Evolutionary conservation across 306 rosid species (phyloP).

Genomic region (Fragaria ananassa): DNA sequence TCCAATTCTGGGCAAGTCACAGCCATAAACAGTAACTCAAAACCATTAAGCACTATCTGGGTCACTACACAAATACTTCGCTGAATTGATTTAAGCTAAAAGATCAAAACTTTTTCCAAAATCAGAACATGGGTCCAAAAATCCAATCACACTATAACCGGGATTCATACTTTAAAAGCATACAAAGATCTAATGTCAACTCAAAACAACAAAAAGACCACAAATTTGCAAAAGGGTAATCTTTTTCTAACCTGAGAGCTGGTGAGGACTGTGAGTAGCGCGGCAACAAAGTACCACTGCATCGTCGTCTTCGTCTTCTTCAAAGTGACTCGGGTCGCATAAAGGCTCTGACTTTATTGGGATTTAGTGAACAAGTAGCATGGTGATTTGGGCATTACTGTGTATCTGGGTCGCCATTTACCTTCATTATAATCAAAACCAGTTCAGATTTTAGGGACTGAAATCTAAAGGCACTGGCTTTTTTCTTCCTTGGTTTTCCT

Average conservation of each 20-base stretch:
- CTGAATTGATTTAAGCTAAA: background rate
- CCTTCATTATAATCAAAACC: background rate
- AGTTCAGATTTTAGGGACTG: background rate
- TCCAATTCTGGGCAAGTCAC: background rate
- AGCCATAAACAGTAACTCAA: background rate
- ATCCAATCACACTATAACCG: background rate
- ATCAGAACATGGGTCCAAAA: background rate
- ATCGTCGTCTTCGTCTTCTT: conserved; percentile 30
- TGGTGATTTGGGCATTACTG: background rate
- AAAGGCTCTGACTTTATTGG: background rate
- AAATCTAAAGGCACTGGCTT: background rate
- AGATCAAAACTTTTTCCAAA: conserved; percentile 4
- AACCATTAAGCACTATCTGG: background rate
- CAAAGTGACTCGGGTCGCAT: background rate
- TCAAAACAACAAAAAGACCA: background rate
- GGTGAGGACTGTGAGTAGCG: conserved; percentile 57
- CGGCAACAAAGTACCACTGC: conserved; percentile 67
- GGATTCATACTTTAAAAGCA: conserved; percentile 4
- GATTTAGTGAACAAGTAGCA: background rate
- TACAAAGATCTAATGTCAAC: conserved; percentile 15
- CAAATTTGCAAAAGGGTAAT: background rate
- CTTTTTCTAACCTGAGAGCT: conserved; percentile 52
- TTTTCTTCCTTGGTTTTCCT: background rate
- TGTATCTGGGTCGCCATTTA: background rate
- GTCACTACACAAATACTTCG: background rate